phyloP scores from a whole-genome alignment of 1,284 basidiomycete genomes.

The Pseudozyma sp. region DNA sequence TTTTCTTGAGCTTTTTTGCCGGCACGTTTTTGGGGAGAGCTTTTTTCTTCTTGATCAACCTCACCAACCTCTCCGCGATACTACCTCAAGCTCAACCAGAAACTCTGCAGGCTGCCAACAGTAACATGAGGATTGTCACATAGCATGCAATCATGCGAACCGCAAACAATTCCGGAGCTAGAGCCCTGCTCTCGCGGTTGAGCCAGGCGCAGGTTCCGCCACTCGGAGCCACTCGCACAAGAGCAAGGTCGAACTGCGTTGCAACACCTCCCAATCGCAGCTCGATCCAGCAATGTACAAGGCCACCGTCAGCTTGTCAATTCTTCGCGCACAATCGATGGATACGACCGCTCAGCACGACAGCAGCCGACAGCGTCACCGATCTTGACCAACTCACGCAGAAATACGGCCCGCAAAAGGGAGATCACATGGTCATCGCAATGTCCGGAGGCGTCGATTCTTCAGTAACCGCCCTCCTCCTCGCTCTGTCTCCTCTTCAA shows the following conservation, averaged over 20 bases:
- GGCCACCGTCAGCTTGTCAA: not conserved
- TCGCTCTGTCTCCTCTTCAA: constrained; percentile 70
- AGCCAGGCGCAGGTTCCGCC: not conserved
- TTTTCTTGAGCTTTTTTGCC: too few species aligned
- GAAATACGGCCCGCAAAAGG: constrained; percentile 66
- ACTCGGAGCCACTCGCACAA: not conserved
- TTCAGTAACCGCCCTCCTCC: constrained; percentile 69
- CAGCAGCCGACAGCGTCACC: not conserved
- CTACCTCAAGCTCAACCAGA: not conserved
- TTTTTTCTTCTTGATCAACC: too few species aligned
- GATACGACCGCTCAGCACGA: not conserved
- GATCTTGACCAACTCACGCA: not conserved
- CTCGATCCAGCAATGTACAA: not conserved
- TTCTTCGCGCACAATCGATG: not conserved
- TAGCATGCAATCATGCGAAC: not conserved
- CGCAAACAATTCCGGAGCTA: not conserved
- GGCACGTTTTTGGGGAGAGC: too few species aligned
- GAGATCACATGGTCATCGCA: constrained; percentile 79
- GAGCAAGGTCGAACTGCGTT: not conserved
- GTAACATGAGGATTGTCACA: not conserved
- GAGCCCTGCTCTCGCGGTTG: not conserved
- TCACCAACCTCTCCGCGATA: too few species aligned
- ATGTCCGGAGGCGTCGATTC: constrained; percentile 98
- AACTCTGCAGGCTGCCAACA: not conserved
- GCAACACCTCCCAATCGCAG: not conserved